Evolutionary conservation across 2,329 filamentous ascomycete species (phyloP).

Genomic region (Diplocarpon rosae): DNA sequence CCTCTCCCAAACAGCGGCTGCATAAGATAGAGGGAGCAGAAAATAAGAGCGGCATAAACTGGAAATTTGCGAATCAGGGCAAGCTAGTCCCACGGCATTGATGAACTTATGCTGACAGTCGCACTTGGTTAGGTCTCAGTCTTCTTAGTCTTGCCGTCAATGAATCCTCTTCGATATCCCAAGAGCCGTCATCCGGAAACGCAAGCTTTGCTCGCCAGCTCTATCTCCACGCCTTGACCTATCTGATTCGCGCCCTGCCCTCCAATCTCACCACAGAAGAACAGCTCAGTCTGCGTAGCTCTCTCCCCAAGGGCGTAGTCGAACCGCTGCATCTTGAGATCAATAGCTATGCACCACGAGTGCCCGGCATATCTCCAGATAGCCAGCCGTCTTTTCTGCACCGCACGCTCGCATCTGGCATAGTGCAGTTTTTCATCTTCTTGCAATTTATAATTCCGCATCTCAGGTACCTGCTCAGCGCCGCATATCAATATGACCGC

Average conservation of each 20-base stretch:
- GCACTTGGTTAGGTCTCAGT: constrained; percentile 30
- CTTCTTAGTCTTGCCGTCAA: constrained; percentile 35
- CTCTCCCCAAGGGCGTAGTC: constrained; percentile 33
- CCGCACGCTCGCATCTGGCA: constrained; percentile 41
- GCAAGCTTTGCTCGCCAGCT: constrained; percentile 45
- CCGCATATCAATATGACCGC: constrained; percentile 51
- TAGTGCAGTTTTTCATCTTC: constrained; percentile 48
- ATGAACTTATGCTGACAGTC: no score
- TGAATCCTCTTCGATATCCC: constrained; percentile 31
- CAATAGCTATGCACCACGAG: neutral
- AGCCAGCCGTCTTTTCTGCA: constrained; percentile 42
- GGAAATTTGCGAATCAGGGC: constrained; percentile 42
- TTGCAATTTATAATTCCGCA: constrained; percentile 52
- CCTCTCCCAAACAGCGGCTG: neutral
- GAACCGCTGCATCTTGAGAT: constrained; percentile 14
- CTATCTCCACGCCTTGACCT: constrained; percentile 52
- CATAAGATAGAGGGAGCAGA: constrained; percentile 13
- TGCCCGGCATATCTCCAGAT: constrained; percentile 7
- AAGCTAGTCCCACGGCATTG: constrained; percentile 2
- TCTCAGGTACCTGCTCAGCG: constrained; percentile 40
- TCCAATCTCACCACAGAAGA: constrained; percentile 45
- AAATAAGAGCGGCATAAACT: constrained; percentile 32
- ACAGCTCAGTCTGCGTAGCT: constrained; percentile 37
- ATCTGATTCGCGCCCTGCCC: constrained; percentile 53
- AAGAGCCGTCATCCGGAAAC: constrained; percentile 27